These are phyloP conservation scores for Clathrus columnatus DNA, from an alignment of 768 basidiomycete genomes.

Conservation along the genomic window DNA sequence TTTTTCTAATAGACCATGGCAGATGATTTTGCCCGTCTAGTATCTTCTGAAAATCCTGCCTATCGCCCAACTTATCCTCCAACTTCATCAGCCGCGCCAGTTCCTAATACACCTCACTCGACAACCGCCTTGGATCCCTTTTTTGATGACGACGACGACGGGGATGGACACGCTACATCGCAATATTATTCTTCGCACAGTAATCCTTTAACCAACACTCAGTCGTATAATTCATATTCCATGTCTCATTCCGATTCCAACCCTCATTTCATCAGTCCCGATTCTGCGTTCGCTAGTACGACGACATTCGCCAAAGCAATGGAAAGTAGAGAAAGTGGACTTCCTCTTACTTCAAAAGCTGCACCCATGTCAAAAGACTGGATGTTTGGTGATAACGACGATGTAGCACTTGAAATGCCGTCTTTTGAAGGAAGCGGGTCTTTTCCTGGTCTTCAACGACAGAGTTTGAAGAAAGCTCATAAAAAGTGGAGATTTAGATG, in stretches of 20 bases:
- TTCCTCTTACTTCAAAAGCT: slow-evolving; percentile 50
- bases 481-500: slow-evolving; percentile 54
- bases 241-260: slow-evolving; percentile 72
- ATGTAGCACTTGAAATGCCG: slow-evolving; percentile 27
- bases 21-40: slow-evolving; percentile 66
- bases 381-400: slow-evolving; percentile 58
- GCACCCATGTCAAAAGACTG: slow-evolving; percentile 64
- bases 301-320: slow-evolving; percentile 37
- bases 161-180: slow-evolving; percentile 36
- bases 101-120: slow-evolving; percentile 30
- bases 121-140: slow-evolving; percentile 66
- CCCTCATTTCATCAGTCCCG: slow-evolving; percentile 55
- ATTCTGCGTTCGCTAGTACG: slow-evolving; percentile 55
- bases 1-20: slow-evolving; percentile 1
- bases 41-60: slow-evolving; percentile 65
- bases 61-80: slow-evolving; percentile 35
- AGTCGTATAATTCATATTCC: slow-evolving; percentile 31
- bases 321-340: slow-evolving; percentile 38
- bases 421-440: slow-evolving; percentile 37
- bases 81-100: slow-evolving; percentile 52
- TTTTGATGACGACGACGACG: slow-evolving; percentile 63
- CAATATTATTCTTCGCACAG: slow-evolving; percentile 37
- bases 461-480: slow-evolving; percentile 19
- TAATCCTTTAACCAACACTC: slow-evolving; percentile 52
- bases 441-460: slow-evolving; percentile 25